Conservation (phyloP, 2,329 filamentous ascomycete genomes). For the Pezicula rhizophila region DNA sequence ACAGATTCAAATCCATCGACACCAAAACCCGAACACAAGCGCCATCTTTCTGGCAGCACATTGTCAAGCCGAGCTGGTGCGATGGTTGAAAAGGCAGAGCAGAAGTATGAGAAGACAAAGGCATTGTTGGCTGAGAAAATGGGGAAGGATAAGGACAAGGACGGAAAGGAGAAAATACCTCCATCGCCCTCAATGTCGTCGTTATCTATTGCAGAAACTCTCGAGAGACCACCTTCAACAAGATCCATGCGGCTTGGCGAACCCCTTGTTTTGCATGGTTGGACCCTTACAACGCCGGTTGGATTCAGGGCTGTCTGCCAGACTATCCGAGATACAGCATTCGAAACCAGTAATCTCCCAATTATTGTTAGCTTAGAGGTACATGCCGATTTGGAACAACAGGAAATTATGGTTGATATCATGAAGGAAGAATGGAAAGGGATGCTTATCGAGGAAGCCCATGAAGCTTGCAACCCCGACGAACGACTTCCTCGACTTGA, state of each 20-base stretch:
- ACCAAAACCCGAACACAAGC: constrained; percentile 37
- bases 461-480: constrained; percentile 36
- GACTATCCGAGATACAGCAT: constrained; percentile 73
- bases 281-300: constrained; percentile 80
- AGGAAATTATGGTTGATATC: constrained; percentile 87
- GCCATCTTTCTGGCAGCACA: constrained; percentile 24
- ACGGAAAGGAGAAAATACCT: constrained; percentile 5
- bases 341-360: constrained; percentile 68
- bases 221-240: constrained; percentile 22
- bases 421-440: constrained; percentile 85
- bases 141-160: neutral
- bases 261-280: constrained; percentile 79
- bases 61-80: constrained; percentile 25
- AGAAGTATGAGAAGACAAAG: constrained; percentile 22
- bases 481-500: constrained; percentile 62
- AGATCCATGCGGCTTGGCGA: constrained; percentile 41
- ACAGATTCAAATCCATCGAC: constrained; percentile 8
- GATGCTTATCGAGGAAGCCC: constrained; percentile 58
- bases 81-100: constrained; percentile 21
- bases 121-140: constrained; percentile 7
- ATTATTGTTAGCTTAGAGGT: constrained; percentile 91
- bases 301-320: constrained; percentile 82
- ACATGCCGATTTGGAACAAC: constrained; percentile 75
- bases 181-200: neutral
- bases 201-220: constrained; percentile 10